phyloP scores from a whole-genome alignment of 208 protist species.

The Trypanosoma caninum region DNA sequence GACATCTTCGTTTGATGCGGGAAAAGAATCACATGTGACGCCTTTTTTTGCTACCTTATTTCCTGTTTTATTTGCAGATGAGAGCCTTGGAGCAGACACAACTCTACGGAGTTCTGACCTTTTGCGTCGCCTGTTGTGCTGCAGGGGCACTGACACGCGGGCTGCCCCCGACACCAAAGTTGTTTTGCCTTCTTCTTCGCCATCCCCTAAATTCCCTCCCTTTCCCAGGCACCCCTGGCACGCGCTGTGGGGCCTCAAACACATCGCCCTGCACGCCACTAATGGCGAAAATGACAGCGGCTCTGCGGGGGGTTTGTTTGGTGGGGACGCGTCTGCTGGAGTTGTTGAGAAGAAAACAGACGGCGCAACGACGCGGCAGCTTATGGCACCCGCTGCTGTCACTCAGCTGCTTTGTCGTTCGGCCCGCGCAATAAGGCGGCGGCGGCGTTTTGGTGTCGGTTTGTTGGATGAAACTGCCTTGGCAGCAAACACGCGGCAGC shows the following conservation, averaged over 20 bases:
- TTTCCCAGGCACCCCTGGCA: slow-evolving; percentile 16
- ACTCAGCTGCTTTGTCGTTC: slow-evolving; percentile 10
- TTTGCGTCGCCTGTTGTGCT: neutral
- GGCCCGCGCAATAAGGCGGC: too few species aligned
- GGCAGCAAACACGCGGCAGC: neutral
- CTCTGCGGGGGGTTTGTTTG: too few species aligned
- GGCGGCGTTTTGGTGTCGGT: too few species aligned
- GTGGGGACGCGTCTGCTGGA: neutral
- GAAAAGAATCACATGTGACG: slow-evolving; percentile 7
- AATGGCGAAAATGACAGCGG: neutral
- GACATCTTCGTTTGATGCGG: neutral
- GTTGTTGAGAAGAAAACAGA: neutral
- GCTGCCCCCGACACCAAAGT: neutral
- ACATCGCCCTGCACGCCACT: slow-evolving; percentile 2
- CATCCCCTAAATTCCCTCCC: neutral
- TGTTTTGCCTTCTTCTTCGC: neutral
- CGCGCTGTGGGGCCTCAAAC: slow-evolving; percentile 21
- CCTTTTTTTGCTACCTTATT: slow-evolving; percentile 24
- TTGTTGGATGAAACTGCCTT: neutral
- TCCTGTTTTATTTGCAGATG: slow-evolving; percentile 5
- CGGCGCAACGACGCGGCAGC: neutral
- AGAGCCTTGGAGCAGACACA: neutral
- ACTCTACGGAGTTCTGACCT: neutral
- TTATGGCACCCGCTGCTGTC: slow-evolving; percentile 8
- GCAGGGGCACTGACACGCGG: neutral